A percentile compares a stretch with the other conserved stretches of the same genome.
Conservation (phyloP, 345 rosid species). For the Cardamine occulta region DNA sequence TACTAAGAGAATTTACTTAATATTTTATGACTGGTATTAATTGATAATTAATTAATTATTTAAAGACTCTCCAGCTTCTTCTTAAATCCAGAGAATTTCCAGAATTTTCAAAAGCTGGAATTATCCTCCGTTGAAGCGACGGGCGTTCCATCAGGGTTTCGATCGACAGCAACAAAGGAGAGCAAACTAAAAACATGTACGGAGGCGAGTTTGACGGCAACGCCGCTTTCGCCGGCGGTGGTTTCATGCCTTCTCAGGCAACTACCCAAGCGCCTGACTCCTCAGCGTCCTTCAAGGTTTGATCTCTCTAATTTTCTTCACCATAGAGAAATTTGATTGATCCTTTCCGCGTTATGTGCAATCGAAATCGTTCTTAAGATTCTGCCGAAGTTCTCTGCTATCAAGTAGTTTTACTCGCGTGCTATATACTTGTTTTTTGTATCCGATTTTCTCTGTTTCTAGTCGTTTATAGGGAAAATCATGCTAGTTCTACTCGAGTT, state of each 20-base stretch:
- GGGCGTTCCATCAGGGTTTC: constrained; percentile 31
- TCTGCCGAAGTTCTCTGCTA: constrained; percentile 7
- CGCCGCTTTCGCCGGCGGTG: constrained; percentile 87
- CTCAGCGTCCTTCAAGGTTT: constrained; percentile 59
- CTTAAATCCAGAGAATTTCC: background rate
- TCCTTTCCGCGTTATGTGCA: constrained; percentile 7
- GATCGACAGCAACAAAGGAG: constrained; percentile 1
- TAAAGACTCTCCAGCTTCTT: background rate
- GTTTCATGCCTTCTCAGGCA: constrained; percentile 85
- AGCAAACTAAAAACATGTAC: constrained; percentile 46
- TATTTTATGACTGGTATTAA: background rate
- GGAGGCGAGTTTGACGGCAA: constrained; percentile 76
- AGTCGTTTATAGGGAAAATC: constrained; percentile 32
- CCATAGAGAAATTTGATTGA: background rate
- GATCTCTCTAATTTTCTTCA: constrained; percentile 9
- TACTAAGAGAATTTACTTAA: background rate
- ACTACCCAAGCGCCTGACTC: constrained; percentile 56
- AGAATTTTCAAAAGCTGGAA: background rate
- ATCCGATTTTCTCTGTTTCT: constrained; percentile 14
- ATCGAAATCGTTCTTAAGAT: constrained; percentile 9
- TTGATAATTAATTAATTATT: background rate
- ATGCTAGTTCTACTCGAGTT: background rate
- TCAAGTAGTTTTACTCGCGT: background rate
- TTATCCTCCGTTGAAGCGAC: constrained; percentile 30
- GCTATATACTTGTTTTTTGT: background rate